Evolutionary conservation across 164 flowering plant species (phyloP), one percentile per base, ranked within the genome.

Genomic region (Annona cherimola): DNA sequence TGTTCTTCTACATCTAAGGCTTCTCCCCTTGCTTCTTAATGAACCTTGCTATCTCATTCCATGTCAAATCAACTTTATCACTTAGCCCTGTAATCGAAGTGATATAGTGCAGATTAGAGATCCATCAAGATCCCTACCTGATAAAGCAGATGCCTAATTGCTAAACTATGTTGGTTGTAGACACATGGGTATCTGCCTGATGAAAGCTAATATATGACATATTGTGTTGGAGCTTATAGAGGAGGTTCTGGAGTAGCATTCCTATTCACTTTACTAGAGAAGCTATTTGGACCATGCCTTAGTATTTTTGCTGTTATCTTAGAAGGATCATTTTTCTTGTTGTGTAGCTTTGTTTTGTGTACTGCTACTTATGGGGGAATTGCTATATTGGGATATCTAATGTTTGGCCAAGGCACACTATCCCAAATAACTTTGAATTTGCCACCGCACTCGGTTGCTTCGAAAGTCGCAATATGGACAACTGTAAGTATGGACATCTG

Each of bases 361-460:
- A 73, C 85, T 64, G 12, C 86, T 42, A 40, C 90, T 20, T 95
- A 95, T 79, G 97, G 91, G 16, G 82, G 90, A 67, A 85, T 88
- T 74, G 99, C 98, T 59, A 61, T 79, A 41, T 75, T 88, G 88
- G 98, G 98, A 68, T 95, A 54, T 82, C 86, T 86, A 71, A 90
- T 90, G 93, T 95, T 91, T 79, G 99, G 99, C 50, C 76, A 88
- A 73, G 73, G 20, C 2, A 93, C 99, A 2, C 61, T 82, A 75
- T 91, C 98, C 46, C 98, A 93, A 80, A 86, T 95, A 71, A 95
- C 99, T 61, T 74, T 95, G 74, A 95, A 91, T 72, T 75, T 95
- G 90, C 99, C 98, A 63, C 68, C 68, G 63, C 60, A 84, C 70
- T 55, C 86, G 2, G 16, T 91, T 67, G 72, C 81, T 35, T 88